Base-by-base conservation (phyloP, 2,329 filamentous ascomycete species). In the Pyrenochaeta sp. region DNA sequence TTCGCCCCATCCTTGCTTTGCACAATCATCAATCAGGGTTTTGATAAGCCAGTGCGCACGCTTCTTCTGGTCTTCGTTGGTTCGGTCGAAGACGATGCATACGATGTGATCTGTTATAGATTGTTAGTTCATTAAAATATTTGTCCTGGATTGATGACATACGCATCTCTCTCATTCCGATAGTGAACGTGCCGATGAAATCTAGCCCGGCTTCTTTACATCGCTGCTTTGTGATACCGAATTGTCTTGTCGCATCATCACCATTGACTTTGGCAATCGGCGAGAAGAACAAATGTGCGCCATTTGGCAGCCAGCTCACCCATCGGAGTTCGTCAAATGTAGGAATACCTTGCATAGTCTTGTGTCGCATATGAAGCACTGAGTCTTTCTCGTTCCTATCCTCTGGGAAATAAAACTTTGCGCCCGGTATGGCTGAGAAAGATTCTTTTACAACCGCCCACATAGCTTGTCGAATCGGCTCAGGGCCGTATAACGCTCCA, bases 201-300 rank as follows among this genome's bases (percentile, higher is more conserved):
- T 64, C 61, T 6, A 66, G 45, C 0, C 60, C 62, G 4, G 51
- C 49, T 23, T 64, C 58, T 5, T 39, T 23, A 39, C 61, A 60
- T 2, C 53, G 50, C 21, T 31, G 4, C 18, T 55, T 58, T 2
- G 58, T 59, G 2, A 76, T 53, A 7, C 62, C 54, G 53, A 75
- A 79, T 39, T 79, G 70, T 36, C 54, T 63, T 10, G 64, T 72
- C 2, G 78, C 79, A 40, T 81, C 79, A 1, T 69, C 59, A 10
- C 77, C 77, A n/a, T 73, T 74, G 50, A 79, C 77, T 9, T 76
- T 76, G 20, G 74, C 75, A 18, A 81, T 77, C 7, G 78, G 78
- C 30, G 76, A 78, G 63, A 80, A 79, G 23, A 73, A 76, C 4
- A 80, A 66, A 50, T 80, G 78, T 1, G 74, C 72, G 12, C 77